Evolutionary conservation across 2,329 filamentous ascomycete species (phyloP), one percentile per base, ranked within the genome.

Genomic region (Pseudocercospora macadamiae): DNA sequence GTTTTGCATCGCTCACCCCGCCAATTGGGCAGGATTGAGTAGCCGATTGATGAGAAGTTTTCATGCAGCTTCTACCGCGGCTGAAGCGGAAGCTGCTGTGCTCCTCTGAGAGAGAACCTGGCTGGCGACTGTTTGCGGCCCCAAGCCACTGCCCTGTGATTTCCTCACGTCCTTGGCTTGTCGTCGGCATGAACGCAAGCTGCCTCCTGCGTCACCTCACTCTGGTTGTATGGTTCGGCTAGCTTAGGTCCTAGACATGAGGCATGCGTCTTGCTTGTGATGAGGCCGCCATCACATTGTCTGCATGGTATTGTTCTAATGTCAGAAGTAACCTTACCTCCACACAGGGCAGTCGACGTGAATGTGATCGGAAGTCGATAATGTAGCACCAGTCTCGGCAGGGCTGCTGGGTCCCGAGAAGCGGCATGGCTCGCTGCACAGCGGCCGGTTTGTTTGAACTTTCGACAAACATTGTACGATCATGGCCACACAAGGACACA

Each of bases 61-160:
- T 44, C 39, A 44, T 44, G 39, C 28, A 32, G 12, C 28, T 45
- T 10, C 39, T 23, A n/a, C 47, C 54, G 44, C 54, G 54, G 44
- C 54, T 56, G 54, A 56, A 42, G 54, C 54, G 54, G 19, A 57
- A n/a, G n/a, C n/a, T 51, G 44, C 36, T 44, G 54, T 57, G 26
- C 45, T 48, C 14, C 42, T n/a, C 42, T 45, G 28, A 12, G 12
- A n/a, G 47, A 26, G 37, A 45, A 54, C 25, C 52, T 28, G 52
- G 52, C 39, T 26, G 4, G 39, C 52, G 16, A 49, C n/a, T 37
- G 49, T 53, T 53, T 37, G 49, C 34, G 39, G 18, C 23, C 32
- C 34, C 49, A 23, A 53, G 39, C 26, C 44, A 34, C 39, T 39
- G 54, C 54, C 54, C 54, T 55, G 42, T 37, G 30, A 42, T 53